Evolutionary conservation across 768 basidiomycete species (phyloP).

Genomic region (Pisolithus tinctorius): DNA sequence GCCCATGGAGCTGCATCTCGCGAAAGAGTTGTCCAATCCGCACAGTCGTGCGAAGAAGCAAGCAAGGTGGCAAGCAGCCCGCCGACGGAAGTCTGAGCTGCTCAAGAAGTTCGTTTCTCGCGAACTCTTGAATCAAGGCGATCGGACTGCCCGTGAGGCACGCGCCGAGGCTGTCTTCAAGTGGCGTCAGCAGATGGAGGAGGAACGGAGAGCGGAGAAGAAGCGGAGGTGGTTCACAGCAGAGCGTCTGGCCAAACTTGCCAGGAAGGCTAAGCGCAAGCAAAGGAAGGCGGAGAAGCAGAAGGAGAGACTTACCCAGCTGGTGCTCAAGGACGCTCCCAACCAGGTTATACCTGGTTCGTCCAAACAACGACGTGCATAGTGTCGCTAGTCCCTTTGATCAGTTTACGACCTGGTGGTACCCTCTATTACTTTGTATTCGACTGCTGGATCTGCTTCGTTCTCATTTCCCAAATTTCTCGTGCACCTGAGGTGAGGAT

Average conservation of each 20-base stretch:
- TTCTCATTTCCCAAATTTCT: too few relatives aligned
- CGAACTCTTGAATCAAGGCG: constrained; percentile 50
- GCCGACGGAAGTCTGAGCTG: constrained; percentile 40
- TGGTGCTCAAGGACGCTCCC: constrained; percentile 45
- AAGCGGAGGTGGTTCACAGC: constrained; percentile 46
- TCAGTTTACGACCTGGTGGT: not conserved
- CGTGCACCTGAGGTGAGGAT: too few relatives aligned
- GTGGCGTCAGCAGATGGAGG: constrained; percentile 55
- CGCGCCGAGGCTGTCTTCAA: constrained; percentile 71
- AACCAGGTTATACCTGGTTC: constrained; percentile 53
- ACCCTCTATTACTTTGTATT: not conserved
- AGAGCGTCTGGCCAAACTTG: constrained; percentile 32
- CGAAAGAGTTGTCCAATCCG: constrained; percentile 71
- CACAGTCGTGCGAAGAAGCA: constrained; percentile 81
- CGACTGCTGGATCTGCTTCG: not conserved
- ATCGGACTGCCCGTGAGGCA: constrained; percentile 55
- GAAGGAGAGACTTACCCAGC: constrained; percentile 47
- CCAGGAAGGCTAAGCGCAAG: constrained; percentile 31
- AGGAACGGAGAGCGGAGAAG: constrained; percentile 52
- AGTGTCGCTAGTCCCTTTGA: not conserved
- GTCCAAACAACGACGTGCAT: constrained; percentile 4
- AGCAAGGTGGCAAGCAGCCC: constrained; percentile 61
- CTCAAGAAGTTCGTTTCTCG: constrained; percentile 47
- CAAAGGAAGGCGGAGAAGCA: constrained; percentile 39
- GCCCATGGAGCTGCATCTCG: constrained; percentile 61